Conservation (phyloP, 305 asterid species). For the Solanum hybrid region DNA sequence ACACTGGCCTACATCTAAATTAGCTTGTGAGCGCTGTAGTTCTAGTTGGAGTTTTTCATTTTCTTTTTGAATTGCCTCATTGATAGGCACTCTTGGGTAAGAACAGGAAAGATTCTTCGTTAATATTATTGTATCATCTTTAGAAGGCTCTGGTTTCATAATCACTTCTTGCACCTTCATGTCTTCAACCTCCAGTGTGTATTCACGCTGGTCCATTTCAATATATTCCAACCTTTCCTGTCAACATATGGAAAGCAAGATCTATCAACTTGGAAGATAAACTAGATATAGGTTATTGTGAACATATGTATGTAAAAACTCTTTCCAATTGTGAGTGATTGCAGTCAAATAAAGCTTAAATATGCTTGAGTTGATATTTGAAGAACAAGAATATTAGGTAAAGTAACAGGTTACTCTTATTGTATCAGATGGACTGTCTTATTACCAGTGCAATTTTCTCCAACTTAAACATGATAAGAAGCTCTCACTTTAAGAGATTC, state of each 20-base stretch:
- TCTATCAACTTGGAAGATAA: not conserved
- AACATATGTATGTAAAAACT: not conserved
- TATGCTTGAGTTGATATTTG: not conserved
- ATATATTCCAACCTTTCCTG: slow-evolving; percentile 73
- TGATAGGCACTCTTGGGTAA: slow-evolving; percentile 57
- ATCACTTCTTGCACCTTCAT: slow-evolving; percentile 63
- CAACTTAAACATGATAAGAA: not conserved
- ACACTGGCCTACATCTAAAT: slow-evolving; percentile 71
- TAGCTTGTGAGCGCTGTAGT: slow-evolving; percentile 72
- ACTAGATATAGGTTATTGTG: not conserved
- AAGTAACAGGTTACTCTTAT: not conserved
- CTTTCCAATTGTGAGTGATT: not conserved
- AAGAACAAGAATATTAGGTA: not conserved
- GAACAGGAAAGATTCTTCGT: slow-evolving; percentile 76
- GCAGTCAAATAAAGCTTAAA: not conserved
- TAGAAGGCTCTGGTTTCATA: slow-evolving; percentile 61
- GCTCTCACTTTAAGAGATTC: not conserved
- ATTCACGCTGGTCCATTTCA: slow-evolving; percentile 65
- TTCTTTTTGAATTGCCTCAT: slow-evolving; percentile 63
- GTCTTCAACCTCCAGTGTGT: slow-evolving; percentile 69
- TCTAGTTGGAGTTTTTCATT: slow-evolving; percentile 77
- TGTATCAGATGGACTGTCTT: not conserved
- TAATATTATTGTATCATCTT: slow-evolving; percentile 42
- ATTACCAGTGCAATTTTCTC: not conserved
- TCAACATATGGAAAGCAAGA: slow-evolving; percentile 1